These are phyloP conservation scores for Fistulifera pelliculosa DNA, from an alignment of 108 stramenopile species.

Conservation along the genomic window DNA sequence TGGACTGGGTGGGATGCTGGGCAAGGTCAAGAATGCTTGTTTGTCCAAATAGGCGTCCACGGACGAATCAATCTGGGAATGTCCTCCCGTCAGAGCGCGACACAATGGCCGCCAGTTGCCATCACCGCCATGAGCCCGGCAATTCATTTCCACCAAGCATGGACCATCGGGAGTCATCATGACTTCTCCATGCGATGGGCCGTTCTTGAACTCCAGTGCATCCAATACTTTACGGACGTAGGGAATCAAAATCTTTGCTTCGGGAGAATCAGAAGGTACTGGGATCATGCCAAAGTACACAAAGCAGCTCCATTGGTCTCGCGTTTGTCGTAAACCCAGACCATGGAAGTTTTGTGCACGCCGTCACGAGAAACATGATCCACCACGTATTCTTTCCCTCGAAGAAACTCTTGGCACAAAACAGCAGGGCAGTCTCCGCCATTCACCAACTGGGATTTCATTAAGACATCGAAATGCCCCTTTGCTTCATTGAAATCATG, in stretches of 20 bases:
- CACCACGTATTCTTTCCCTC: slow-evolving; percentile 88
- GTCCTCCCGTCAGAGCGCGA: slow-evolving; percentile 62
- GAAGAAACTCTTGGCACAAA: slow-evolving; percentile 86
- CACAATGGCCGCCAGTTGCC: slow-evolving; percentile 86
- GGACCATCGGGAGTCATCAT: slow-evolving; percentile 74
- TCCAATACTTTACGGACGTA: slow-evolving; percentile 73
- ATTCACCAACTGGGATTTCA: slow-evolving; percentile 78
- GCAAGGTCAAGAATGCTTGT: slow-evolving; percentile 41
- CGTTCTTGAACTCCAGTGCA: slow-evolving; percentile 51
- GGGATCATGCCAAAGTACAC: slow-evolving; percentile 76
- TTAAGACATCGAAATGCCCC: slow-evolving; percentile 80
- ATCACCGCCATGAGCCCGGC: slow-evolving; percentile 88
- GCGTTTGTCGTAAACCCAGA: slow-evolving; percentile 94
- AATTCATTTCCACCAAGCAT: slow-evolving; percentile 80
- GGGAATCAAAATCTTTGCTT: slow-evolving; percentile 71
- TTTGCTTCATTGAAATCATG: slow-evolving; percentile 81
- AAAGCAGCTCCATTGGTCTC: slow-evolving; percentile 72
- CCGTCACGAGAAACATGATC: slow-evolving; percentile 85
- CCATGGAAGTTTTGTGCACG: slow-evolving; percentile 81
- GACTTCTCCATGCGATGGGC: slow-evolving; percentile 67
- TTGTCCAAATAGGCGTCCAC: slow-evolving; percentile 73
- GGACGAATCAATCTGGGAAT: slow-evolving; percentile 81
- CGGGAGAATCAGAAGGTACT: slow-evolving; percentile 54
- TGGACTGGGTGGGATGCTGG: slow-evolving; percentile 66
- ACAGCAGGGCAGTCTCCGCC: slow-evolving; percentile 82